A percentile compares a stretch with the other conserved stretches of the same genome.
Evolutionary conservation across 331 rosid genomes (phyloP).

Genomic region (Rosa hybrid): DNA sequence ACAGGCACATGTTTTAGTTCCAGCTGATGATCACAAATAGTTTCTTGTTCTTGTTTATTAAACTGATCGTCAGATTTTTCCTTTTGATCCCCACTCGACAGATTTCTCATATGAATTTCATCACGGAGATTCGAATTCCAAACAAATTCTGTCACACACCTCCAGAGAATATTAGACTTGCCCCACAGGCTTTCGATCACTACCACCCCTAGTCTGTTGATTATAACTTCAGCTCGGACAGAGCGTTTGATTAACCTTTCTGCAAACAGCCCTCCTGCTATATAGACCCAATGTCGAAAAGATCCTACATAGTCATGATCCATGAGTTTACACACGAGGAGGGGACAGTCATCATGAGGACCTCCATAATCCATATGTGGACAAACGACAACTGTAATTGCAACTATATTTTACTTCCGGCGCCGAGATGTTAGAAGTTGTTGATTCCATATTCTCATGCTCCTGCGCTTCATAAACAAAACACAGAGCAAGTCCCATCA

Average conservation of each 20-base stretch:
- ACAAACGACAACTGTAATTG: not conserved
- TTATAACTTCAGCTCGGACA: not conserved
- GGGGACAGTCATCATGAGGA: not conserved
- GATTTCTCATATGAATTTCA: too few species aligned
- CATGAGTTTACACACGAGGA: not conserved
- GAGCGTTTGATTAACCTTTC: not conserved
- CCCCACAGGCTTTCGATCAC: slow-evolving; percentile 2
- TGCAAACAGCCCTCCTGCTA: not conserved
- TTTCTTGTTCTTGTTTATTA: too few species aligned
- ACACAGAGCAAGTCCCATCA: too few species aligned
- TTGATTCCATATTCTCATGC: too few species aligned
- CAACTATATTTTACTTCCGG: not conserved
- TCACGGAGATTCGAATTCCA: too few species aligned
- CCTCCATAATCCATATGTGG: not conserved
- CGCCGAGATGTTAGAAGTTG: too few species aligned
- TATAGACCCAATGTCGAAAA: not conserved
- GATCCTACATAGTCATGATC: not conserved
- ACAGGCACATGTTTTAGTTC: too few species aligned
- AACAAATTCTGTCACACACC: not conserved
- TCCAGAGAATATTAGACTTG: not conserved
- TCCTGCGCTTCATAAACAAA: too few species aligned
- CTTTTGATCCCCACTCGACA: too few species aligned
- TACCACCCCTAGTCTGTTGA: not conserved
- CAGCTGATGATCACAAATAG: too few species aligned
- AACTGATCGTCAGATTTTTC: too few species aligned